phyloP scores from a whole-genome alignment of 768 basidiomycete genomes.

The Astraeus odoratus region DNA sequence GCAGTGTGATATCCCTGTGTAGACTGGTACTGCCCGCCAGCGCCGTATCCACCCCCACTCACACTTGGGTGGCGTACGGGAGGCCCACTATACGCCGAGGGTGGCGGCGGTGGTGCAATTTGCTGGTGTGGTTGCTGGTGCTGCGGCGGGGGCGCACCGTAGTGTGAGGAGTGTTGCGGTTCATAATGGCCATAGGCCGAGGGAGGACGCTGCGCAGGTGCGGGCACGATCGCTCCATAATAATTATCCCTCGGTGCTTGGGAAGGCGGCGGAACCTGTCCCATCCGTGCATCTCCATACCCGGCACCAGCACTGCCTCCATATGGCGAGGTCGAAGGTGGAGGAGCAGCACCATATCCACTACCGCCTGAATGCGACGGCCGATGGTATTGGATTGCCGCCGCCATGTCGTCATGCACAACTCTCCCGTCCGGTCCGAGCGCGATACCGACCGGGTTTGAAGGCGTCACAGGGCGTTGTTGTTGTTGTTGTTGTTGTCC shows the following conservation, averaged over 20 bases:
- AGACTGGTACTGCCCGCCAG: background rate
- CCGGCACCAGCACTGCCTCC: background rate
- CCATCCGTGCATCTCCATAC: background rate
- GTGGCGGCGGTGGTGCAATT: background rate
- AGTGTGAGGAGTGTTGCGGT: background rate
- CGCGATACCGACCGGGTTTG: conserved; percentile 75
- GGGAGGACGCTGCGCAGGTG: background rate
- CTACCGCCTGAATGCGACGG: conserved; percentile 8
- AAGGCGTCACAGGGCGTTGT: conserved; percentile 55
- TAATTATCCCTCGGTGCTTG: background rate
- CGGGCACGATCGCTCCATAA: background rate
- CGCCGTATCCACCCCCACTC: background rate
- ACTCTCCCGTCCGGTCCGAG: conserved; percentile 79
- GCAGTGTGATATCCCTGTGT: background rate
- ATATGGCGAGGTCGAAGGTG: too few species aligned
- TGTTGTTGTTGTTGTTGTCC: conserved; percentile 3
- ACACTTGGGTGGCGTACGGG: background rate
- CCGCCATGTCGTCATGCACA: conserved; percentile 70
- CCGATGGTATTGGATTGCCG: conserved; percentile 18
- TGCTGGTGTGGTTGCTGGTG: background rate
- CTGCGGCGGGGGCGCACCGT: background rate
- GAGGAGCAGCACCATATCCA: too few species aligned
- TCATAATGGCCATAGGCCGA: background rate
- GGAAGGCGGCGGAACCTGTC: background rate
- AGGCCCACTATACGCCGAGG: background rate